Percentiles rank a stretch among this genome's conserved stretches.
phyloP scores from a whole-genome alignment of 176 grass and related monocot genomes.

The bread wheat (Triticum aestivum) region IWGSC_CS_RefSeq_v2.1 NC_057809.1:553354705-553355204 shows the following conservation, averaged over 20 bases:
- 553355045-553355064: constrained; percentile 93
- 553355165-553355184: neutral
- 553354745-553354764: neutral
- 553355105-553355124: constrained; percentile 92
- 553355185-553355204: neutral
- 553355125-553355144: constrained; percentile 86
- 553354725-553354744: constrained; percentile 31
- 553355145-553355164: constrained; percentile 9
- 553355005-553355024: constrained; percentile 77
- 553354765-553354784: constrained; percentile 23
- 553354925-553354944: neutral
- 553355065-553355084: constrained; percentile 81
- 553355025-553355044: constrained; percentile 94
- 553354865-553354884: neutral
- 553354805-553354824: constrained; percentile 29
- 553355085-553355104: constrained; percentile 74
- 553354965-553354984: constrained; percentile 32
- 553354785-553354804: constrained; percentile 7
- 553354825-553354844: constrained; percentile 32
- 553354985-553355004: constrained; percentile 73
- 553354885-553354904: constrained; percentile 26
- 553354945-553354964: neutral
- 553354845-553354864: constrained; percentile 14
- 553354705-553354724: neutral
- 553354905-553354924: constrained; percentile 4